Conservation (phyloP, 352 stramenopile species). For the Blastocystis sp. region DNA sequence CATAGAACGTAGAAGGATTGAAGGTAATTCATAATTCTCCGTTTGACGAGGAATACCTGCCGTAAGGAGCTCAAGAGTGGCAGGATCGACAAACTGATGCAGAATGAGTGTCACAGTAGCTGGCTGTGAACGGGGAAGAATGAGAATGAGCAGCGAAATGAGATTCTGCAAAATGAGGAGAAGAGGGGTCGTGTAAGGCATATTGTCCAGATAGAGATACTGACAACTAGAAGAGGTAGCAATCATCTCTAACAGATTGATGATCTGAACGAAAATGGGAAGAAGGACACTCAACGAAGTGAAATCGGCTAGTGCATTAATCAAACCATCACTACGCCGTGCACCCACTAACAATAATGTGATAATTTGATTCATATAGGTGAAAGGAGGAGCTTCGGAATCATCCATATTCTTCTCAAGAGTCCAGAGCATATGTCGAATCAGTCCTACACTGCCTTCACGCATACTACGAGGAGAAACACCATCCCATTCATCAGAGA, state of each 20-base stretch:
- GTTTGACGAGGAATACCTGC: neutral
- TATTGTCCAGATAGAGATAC: constrained; percentile 32
- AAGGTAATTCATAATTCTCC: neutral
- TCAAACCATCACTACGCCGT: neutral
- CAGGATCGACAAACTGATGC: neutral
- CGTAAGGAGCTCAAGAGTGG: neutral
- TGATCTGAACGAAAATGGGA: constrained; percentile 20
- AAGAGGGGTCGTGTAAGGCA: constrained; percentile 16
- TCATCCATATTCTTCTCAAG: neutral
- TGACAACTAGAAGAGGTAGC: neutral
- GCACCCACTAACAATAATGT: neutral
- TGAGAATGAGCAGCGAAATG: neutral
- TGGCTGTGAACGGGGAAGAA: neutral
- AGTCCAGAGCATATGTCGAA: neutral
- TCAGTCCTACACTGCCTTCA: constrained; percentile 34
- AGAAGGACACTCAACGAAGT: constrained; percentile 19
- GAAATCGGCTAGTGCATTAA: neutral
- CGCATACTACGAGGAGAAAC: constrained; percentile 11
- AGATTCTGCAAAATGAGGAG: constrained; percentile 45
- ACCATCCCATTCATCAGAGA: constrained; percentile 38
- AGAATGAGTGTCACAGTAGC: neutral
- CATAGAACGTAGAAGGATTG: constrained; percentile 28
- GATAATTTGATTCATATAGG: constrained; percentile 60
- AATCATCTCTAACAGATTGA: constrained; percentile 10
- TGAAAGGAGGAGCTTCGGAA: constrained; percentile 39